Evolutionary conservation across 768 basidiomycete species (phyloP), one percentile per base, ranked within the genome.

Genomic region (Podaxis sp.): DNA sequence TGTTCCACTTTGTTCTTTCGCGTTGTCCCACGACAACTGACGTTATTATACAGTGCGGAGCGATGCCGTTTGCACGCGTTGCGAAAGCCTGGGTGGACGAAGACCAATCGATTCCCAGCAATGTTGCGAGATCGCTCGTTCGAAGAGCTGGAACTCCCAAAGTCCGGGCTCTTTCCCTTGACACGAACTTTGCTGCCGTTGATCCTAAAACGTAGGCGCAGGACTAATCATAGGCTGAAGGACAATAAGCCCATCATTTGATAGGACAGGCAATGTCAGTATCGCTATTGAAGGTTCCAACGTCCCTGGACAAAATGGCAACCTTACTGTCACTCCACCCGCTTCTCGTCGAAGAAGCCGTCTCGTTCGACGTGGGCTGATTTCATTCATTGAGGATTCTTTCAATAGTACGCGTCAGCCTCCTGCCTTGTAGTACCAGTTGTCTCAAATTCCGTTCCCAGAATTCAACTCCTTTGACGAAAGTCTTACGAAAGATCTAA

Each of bases 91-190:
- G 75, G 73, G 68, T 72, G n/a, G 69, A 76, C 2, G 67, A 73
- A 11, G 72, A 80, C 59, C 80, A 80, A 64, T 73, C 73, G 0
- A 67, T 79, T 17, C 76, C 78, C 0, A 36, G 63, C 1, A 39
- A 61, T 24, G 62, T 76, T 12, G 68, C 67, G 0, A 53, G 58
- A 46, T 62, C 65, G 22, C 60, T 76, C 44, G 58, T 66, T 9
- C 71, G 73, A 17, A 67, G 75, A 15, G 71, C 70, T 59, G 64
- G 64, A 9, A 26, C 46, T 0, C 69, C 74, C n/a, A 67, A 69
- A 28, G 76, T 79, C 22, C 71, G 74, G 38, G 75, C 71, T 4
- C 66, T 81, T 15, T 67, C 64, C 19, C 67, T 77, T 17, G 75
- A 76, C 64, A 73, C 71, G 24, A 67, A 76, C 66, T 81, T 74